Percentiles rank a stretch among this genome's conserved stretches.
Evolutionary conservation across 768 basidiomycete species (phyloP).

Genomic region (Suillus spraguei): DNA sequence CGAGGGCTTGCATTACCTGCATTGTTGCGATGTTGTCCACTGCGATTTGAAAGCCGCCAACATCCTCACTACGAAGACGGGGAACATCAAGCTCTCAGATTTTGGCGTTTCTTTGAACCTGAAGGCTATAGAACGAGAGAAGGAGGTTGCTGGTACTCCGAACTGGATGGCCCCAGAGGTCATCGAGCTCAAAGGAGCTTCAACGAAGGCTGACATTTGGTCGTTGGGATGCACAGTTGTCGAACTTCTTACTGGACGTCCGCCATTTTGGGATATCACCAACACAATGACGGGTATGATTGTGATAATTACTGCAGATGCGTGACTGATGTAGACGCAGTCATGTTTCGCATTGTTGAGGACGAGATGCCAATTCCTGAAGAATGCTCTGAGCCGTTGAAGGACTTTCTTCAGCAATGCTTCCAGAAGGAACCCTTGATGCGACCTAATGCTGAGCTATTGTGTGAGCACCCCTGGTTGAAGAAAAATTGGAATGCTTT

Average conservation of each 20-base stretch:
- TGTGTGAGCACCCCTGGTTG: constrained; percentile 93
- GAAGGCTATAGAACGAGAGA: constrained; percentile 84
- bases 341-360: constrained; percentile 98
- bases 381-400: constrained; percentile 71
- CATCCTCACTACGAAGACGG: constrained; percentile 97
- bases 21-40: constrained; percentile 88
- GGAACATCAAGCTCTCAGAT: constrained; percentile 96
- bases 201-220: constrained; percentile 95
- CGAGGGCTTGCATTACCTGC: constrained; percentile 93
- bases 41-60: constrained; percentile 99
- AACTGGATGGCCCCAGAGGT: constrained; percentile 99
- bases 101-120: constrained; percentile 98
- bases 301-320: constrained; percentile 12
- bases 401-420: constrained; percentile 83
- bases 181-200: constrained; percentile 92
- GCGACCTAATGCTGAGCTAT: constrained; percentile 81
- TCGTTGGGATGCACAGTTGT: constrained; percentile 93
- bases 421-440: constrained; percentile 85
- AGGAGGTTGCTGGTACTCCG: constrained; percentile 91
- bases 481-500: constrained; percentile 77
- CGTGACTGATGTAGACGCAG: constrained; percentile 39
- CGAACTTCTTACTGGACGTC: constrained; percentile 89
- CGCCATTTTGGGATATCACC: constrained; percentile 87
- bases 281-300: constrained; percentile 87
- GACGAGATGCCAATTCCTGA: constrained; percentile 87